A percentile compares a stretch with the other conserved stretches of the same genome.
Conservation (phyloP, 1,284 basidiomycete genomes). For the Moesziomyces sp. region DNA sequence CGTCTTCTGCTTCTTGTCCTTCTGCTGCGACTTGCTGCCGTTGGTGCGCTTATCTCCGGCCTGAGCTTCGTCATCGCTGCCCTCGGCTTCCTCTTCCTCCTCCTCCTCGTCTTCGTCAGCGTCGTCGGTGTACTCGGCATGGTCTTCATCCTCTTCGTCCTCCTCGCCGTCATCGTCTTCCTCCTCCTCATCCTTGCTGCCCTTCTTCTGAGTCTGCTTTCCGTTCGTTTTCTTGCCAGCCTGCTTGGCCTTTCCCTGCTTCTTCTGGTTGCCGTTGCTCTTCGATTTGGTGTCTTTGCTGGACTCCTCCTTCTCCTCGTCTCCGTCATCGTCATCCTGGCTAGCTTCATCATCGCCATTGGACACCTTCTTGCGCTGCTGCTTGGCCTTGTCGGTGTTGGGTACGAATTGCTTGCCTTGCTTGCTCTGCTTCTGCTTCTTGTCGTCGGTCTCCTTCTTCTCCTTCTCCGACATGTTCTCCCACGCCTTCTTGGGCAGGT, state of each 20-base stretch:
- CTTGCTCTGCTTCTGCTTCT: constrained; percentile 45
- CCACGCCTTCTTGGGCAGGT: constrained; percentile 49
- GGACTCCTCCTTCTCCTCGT: not conserved
- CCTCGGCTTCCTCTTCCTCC: constrained; percentile 7
- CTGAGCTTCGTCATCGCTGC: constrained; percentile 16
- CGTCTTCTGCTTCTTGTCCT: constrained; percentile 48
- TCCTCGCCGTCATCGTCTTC: constrained; percentile 13
- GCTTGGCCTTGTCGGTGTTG: constrained; percentile 33
- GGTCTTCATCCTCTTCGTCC: constrained; percentile 14
- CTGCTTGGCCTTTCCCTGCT: no score
- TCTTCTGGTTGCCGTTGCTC: constrained; percentile 2
- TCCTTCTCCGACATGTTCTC: constrained; percentile 48
- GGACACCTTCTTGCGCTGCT: constrained; percentile 34
- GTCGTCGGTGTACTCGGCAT: constrained; percentile 8
- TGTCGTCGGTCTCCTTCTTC: constrained; percentile 36
- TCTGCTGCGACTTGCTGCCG: constrained; percentile 25
- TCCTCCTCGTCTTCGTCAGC: constrained; percentile 7
- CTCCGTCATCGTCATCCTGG: constrained; percentile 8
- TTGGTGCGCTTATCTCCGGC: constrained; percentile 33
- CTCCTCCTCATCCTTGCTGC: constrained; percentile 12
- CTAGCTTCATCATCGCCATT: constrained; percentile 5
- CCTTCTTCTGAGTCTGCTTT: constrained; percentile 12
- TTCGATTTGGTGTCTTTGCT: constrained; percentile 8
- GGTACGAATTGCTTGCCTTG: constrained; percentile 38
- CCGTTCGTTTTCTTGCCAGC: not conserved